These are phyloP conservation scores for Backusella tarrabulga DNA, from an alignment of 192 early-diverging fungal genomes.

Conservation along the genomic window DNA sequence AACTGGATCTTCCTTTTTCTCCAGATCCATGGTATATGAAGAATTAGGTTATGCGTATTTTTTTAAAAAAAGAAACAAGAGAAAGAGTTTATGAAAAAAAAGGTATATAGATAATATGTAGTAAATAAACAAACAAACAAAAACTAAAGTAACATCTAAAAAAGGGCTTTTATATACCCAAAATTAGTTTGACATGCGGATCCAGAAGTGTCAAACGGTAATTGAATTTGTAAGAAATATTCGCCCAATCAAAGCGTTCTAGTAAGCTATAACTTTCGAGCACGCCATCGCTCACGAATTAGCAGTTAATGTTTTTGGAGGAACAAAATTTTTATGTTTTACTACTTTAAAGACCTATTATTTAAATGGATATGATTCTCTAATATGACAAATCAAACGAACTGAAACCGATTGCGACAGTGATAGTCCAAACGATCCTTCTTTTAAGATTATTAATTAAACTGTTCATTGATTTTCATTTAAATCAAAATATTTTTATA, in stretches of 20 bases:
- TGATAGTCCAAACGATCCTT: background rate
- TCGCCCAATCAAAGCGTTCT: background rate
- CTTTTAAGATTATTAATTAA: background rate
- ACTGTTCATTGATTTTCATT: background rate
- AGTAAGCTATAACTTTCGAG: background rate
- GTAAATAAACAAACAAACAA: background rate
- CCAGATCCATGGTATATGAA: background rate
- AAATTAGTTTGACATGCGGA: background rate
- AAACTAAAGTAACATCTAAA: background rate
- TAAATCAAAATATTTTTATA: background rate
- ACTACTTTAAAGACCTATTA: no score
- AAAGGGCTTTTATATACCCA: background rate
- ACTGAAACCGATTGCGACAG: background rate
- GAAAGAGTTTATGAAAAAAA: background rate
- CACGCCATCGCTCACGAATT: constrained; percentile 3
- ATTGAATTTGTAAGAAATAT: background rate
- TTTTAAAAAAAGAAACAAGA: background rate
- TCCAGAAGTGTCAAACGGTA: constrained; percentile 1
- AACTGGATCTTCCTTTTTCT: background rate
- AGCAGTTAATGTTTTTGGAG: background rate
- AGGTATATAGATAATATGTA: background rate
- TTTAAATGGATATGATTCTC: background rate
- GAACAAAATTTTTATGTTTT: background rate
- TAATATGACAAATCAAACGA: background rate
- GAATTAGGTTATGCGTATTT: background rate